Base-by-base conservation (phyloP, 169 alveolate species). In the Plasmodium vivax region DNA sequence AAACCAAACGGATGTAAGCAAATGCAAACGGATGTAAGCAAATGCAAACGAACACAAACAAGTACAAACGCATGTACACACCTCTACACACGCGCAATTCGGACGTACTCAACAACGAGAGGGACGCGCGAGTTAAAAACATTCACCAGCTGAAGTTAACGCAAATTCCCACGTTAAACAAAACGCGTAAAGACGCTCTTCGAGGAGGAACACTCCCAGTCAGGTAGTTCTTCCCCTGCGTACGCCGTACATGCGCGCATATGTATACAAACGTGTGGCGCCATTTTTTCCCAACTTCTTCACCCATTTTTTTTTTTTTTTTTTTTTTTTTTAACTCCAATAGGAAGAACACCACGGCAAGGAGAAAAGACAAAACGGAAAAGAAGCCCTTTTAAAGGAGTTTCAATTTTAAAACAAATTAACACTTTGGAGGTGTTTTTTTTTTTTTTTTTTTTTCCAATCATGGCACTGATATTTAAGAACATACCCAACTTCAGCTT, bases 401-500 rank as follows among this genome's bases (percentile, higher is more conserved):
- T 62, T 27, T 19, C 36, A n/a, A 62, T 27, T 62, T 62, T 62
- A 62, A 62, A 62, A 62, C 27, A 62, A 27, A 19, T n/a, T 62
- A 62, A 62, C 75, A 0, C 34, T 3, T 62, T 62, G 34, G 34
- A 62, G 34, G 75, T 62, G 75, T 23, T 23, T 23, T 23, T 23
- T 23, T 23, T 23, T 23, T 23, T 83, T 83, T 84, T 84, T 68
- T 71, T 84, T 23, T 23, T 84, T 36, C 43, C 30, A 71, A 84
- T 30, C 36, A 84, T 84, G 92, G 92, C 27, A n/a, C 82, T 71
- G 32, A 23, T 68, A 71, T 38, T 68, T 34, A 84, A 38, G 16
- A 45, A 54, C 54, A 23, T 84, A 68, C 92, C 92, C 38, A 84
- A 84, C 58, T 38, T 84, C 36, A 84, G 92, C 56, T 72, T 84